Evolutionary conservation across 164 flowering plant genomes (phyloP).

Genomic region (Umbilicus rupestris): DNA sequence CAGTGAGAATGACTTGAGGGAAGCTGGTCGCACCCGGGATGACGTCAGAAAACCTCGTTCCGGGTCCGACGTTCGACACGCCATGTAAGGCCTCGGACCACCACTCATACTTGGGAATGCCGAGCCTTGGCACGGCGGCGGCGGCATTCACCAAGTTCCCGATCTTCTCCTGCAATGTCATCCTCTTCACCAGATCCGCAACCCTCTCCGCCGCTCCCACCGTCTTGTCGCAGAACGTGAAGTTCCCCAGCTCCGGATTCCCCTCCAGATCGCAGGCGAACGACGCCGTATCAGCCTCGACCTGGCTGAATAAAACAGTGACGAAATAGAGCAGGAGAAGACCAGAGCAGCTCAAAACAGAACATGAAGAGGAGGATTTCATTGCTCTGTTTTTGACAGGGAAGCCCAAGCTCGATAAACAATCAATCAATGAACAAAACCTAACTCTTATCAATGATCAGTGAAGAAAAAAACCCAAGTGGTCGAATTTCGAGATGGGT

Average conservation of each 20-base stretch:
- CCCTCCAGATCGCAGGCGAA: constrained; percentile 58
- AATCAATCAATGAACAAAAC: neutral
- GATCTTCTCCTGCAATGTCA: constrained; percentile 84
- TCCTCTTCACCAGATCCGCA: constrained; percentile 57
- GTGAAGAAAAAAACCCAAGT: neutral
- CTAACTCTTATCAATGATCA: neutral
- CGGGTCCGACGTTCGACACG: constrained; percentile 76
- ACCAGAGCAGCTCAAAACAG: neutral
- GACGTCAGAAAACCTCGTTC: constrained; percentile 47
- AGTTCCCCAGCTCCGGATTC: constrained; percentile 33
- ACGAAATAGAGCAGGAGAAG: constrained; percentile 11
- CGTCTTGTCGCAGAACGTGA: constrained; percentile 55
- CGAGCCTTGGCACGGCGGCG: constrained; percentile 53
- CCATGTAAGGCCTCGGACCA: constrained; percentile 99
- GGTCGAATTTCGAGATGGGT: neutral
- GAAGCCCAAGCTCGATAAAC: neutral
- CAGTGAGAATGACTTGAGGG: constrained; percentile 79
- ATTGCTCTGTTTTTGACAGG: neutral
- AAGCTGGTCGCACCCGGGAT: constrained; percentile 96
- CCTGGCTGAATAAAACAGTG: constrained; percentile 9
- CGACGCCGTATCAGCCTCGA: constrained; percentile 27
- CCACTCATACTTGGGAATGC: constrained; percentile 89
- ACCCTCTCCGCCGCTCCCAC: constrained; percentile 42
- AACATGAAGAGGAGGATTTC: neutral
- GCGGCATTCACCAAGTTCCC: constrained; percentile 45